Conservation (phyloP, 257 asterid species). For the Penstemon eatonii region DNA sequence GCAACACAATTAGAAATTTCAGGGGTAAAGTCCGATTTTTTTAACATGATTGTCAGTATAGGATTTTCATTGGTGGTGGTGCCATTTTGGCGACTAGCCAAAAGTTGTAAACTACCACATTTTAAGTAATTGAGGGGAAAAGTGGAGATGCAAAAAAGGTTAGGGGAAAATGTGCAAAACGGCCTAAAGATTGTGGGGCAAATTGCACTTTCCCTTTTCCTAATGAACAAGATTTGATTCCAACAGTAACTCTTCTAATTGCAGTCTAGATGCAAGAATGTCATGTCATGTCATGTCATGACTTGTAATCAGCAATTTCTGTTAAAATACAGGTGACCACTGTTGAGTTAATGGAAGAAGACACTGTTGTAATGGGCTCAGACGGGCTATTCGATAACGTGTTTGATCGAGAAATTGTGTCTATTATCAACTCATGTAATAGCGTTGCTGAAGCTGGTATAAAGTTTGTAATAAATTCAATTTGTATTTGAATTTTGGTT, state of each 20-base stretch:
- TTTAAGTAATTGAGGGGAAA: too few species aligned
- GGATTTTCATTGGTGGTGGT: neutral
- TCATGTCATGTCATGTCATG: neutral
- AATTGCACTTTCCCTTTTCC: too few species aligned
- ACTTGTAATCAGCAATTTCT: neutral
- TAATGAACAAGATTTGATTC: neutral
- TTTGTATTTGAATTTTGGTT: conserved; percentile 13
- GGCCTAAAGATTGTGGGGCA: too few species aligned
- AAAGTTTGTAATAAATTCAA: conserved; percentile 5
- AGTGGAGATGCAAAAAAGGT: too few species aligned
- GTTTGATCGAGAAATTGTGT: conserved; percentile 61
- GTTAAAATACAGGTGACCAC: conserved; percentile 55
- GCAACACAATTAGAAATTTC: too few species aligned
- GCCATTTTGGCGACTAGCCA: too few species aligned
- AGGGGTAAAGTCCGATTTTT: too few species aligned
- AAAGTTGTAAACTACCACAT: too few species aligned
- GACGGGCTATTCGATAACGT: conserved; percentile 87
- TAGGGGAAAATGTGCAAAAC: too few species aligned
- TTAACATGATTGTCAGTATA: too few species aligned
- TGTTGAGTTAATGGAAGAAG: conserved; percentile 72
- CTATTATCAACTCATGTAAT: conserved; percentile 39
- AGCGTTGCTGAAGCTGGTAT: conserved; percentile 64
- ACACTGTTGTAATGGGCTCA: conserved; percentile 68
- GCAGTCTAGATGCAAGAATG: neutral
- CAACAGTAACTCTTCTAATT: neutral